Evolutionary conservation across 495 filamentous ascomycete species (phyloP).

Genomic region (Penicillium diatomitis): DNA sequence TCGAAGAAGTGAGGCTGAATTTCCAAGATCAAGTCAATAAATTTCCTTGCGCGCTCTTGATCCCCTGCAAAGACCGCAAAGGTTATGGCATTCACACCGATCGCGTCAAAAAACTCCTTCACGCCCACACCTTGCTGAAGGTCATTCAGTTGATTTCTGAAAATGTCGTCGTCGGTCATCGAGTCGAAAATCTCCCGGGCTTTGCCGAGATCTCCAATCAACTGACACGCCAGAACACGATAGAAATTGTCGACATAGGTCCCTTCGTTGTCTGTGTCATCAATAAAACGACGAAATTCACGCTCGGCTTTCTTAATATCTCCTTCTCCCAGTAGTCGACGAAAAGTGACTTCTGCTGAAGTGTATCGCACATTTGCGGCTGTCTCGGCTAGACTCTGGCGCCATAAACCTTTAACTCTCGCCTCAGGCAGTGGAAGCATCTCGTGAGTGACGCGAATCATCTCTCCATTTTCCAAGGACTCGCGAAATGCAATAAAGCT

Average conservation of each 20-base stretch:
- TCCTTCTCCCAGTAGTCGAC: conserved; percentile 8
- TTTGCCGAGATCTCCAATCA: conserved; percentile 11
- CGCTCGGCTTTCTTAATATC: conserved; percentile 10
- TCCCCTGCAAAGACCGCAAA: conserved; percentile 8
- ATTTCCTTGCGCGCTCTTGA: conserved; percentile 6
- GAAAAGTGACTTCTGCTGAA: conserved; percentile 4
- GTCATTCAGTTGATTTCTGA: conserved; percentile 8
- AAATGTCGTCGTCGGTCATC: conserved; percentile 14
- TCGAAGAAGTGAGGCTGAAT: conserved; percentile 14
- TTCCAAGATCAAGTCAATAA: conserved; percentile 8
- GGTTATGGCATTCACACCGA: conserved; percentile 10
- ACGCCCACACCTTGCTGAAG: conserved; percentile 6
- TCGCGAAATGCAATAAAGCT: conserved; percentile 2
- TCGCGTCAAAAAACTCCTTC: not conserved
- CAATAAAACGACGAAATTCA: conserved; percentile 6
- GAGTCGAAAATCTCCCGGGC: conserved; percentile 11
- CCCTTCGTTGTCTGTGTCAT: not conserved
- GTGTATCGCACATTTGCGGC: conserved; percentile 2
- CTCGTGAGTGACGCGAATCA: not conserved
- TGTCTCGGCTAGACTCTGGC: conserved; percentile 2
- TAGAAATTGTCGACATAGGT: conserved; percentile 11
- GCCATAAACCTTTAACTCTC: conserved; percentile 6
- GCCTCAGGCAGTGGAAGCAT: not conserved
- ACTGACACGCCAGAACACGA: conserved; percentile 12
- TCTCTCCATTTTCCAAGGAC: not conserved